Conservation (phyloP, 1,284 basidiomycete genomes). For the Ustilago curta region DNA sequence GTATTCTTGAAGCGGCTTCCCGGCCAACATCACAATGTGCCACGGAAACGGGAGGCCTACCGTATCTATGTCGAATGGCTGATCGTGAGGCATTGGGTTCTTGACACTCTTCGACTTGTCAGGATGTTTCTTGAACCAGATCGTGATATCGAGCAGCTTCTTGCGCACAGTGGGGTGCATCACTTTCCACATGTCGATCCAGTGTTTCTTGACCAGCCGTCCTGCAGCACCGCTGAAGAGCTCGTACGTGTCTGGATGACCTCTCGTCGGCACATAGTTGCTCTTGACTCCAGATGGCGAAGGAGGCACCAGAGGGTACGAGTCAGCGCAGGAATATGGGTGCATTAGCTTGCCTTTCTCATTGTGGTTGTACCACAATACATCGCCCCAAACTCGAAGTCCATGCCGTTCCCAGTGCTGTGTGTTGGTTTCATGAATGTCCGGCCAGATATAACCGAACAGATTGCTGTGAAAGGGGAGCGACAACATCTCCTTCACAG, state of each 20-base stretch:
- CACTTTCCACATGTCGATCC: neutral
- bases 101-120: constrained; percentile 15
- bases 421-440: neutral
- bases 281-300: neutral
- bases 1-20: neutral
- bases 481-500: constrained; percentile 6
- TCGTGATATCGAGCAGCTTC: neutral
- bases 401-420: constrained; percentile 5
- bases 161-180: neutral
- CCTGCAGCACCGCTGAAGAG: neutral
- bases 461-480: constrained; percentile 8
- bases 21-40: neutral
- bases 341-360: constrained; percentile 4
- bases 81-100: constrained; percentile 15
- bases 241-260: neutral
- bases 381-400: constrained; percentile 7
- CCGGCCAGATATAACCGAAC: neutral
- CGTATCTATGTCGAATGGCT: constrained; percentile 19
- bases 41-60: constrained; percentile 10
- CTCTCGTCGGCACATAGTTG: neutral
- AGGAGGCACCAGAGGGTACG: neutral
- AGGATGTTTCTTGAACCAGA: constrained; percentile 11
- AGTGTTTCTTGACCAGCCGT: neutral
- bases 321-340: neutral
- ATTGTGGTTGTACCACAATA: constrained; percentile 12